Evolutionary conservation across 139 green algal species (phyloP).

Genomic region (Nannochloris sp.): DNA sequence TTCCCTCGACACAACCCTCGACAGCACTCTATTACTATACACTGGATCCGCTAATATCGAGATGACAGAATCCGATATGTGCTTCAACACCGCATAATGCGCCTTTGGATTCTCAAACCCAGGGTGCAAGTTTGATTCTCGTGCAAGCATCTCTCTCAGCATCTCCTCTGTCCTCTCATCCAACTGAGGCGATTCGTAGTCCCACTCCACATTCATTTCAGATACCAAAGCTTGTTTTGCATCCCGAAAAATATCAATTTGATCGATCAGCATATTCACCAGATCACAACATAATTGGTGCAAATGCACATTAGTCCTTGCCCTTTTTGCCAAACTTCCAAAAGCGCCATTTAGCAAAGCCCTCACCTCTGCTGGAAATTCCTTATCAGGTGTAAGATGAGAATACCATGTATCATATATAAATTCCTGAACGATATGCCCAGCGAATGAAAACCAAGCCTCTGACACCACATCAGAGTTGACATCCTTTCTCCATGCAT

Average conservation of each 20-base stretch:
- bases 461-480: constrained; percentile 38
- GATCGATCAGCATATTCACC: constrained; percentile 44
- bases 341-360: constrained; percentile 59
- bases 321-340: constrained; percentile 42
- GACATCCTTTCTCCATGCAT: constrained; percentile 42
- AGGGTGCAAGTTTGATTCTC: constrained; percentile 52
- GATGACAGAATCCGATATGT: constrained; percentile 46
- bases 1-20: constrained; percentile 47
- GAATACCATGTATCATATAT: constrained; percentile 72
- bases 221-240: background rate
- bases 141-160: constrained; percentile 42
- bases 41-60: background rate
- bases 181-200: constrained; percentile 23
- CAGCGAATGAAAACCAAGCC: constrained; percentile 54
- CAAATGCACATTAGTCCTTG: constrained; percentile 36
- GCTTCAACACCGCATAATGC: constrained; percentile 40
- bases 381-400: constrained; percentile 54
- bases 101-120: constrained; percentile 44
- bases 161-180: constrained; percentile 35
- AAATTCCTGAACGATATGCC: constrained; percentile 69
- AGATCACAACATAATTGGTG: constrained; percentile 47
- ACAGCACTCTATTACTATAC: constrained; percentile 8
- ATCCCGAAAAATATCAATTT: constrained; percentile 20
- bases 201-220: too few species aligned
- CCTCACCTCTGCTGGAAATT: constrained; percentile 68